These are phyloP conservation scores for Chara braunii DNA, from an alignment of 139 green algal genomes.

Conservation along the genomic window DNA sequence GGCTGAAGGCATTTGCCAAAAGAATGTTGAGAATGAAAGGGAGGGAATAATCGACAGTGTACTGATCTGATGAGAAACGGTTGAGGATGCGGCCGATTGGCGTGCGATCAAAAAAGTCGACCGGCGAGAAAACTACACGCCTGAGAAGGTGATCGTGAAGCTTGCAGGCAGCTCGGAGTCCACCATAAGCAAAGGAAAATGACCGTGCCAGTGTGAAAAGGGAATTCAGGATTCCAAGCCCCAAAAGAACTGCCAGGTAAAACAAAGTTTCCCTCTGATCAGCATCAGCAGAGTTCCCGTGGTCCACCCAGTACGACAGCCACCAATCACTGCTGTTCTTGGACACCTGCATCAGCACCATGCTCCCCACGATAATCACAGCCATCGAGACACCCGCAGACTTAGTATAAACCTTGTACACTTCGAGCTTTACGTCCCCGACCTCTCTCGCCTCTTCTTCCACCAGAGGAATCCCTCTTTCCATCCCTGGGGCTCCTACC, in stretches of 20 bases:
- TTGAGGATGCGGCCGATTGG: constrained; percentile 82
- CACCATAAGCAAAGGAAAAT: constrained; percentile 72
- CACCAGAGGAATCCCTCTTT: not conserved
- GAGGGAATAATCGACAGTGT: constrained; percentile 71
- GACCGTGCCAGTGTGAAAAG: constrained; percentile 59
- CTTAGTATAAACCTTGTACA: not conserved
- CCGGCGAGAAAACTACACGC: constrained; percentile 58
- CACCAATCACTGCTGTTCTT: constrained; percentile 67
- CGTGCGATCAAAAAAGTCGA: constrained; percentile 86
- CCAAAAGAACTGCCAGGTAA: constrained; percentile 44
- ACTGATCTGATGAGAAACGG: constrained; percentile 71
- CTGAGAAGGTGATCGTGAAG: constrained; percentile 58
- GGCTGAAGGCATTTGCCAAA: constrained; percentile 59
- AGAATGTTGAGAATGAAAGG: constrained; percentile 90
- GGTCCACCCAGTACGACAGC: constrained; percentile 60
- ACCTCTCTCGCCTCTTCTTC: constrained; percentile 38
- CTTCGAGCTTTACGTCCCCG: constrained; percentile 47
- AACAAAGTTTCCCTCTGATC: no score
- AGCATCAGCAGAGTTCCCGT: no score
- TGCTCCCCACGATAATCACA: not conserved
- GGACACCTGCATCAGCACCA: constrained; percentile 49
- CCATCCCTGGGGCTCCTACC: no score
- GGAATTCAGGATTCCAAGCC: constrained; percentile 53
- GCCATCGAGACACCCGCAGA: constrained; percentile 4
- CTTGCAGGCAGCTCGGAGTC: constrained; percentile 35